These are phyloP conservation scores for Fusarium sambucinum DNA, from an alignment of 2,329 filamentous ascomycete species.

Conservation along the genomic window DNA sequence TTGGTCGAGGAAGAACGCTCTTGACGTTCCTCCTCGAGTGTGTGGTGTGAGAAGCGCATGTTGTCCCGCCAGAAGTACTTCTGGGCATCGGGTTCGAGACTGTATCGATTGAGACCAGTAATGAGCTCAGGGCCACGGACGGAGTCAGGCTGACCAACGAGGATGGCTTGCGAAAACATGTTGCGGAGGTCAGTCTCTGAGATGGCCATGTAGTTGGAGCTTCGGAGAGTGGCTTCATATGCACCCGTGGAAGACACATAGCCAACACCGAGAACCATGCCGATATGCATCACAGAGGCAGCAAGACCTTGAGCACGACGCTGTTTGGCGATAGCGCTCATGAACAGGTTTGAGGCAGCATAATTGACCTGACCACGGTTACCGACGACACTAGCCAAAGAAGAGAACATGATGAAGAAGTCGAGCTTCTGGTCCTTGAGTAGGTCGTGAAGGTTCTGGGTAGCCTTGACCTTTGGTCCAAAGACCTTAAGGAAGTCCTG, in stretches of 20 bases:
- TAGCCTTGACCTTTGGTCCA: conserved; percentile 12
- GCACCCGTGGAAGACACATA: conserved; percentile 49
- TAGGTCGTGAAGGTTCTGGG: conserved; percentile 9
- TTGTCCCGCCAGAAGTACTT: conserved; percentile 15
- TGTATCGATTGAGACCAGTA: conserved; percentile 9
- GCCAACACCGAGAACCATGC: conserved; percentile 56
- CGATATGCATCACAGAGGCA: conserved; percentile 56
- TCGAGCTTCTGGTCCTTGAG: conserved; percentile 5
- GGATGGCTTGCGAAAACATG: conserved; percentile 22
- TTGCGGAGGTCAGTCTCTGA: conserved; percentile 50
- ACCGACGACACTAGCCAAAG: background rate
- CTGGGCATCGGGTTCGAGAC: background rate
- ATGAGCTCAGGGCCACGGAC: background rate
- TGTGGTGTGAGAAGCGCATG: conserved; percentile 1
- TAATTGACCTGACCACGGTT: conserved; percentile 25
- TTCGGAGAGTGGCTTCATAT: background rate
- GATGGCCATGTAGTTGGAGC: conserved; percentile 27
- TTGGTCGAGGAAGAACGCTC: background rate
- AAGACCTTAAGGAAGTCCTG: conserved; percentile 5
- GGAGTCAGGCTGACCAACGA: background rate
- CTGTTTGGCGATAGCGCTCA: conserved; percentile 6
- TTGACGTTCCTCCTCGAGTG: background rate
- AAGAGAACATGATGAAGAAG: conserved; percentile 29
- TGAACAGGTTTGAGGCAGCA: conserved; percentile 17
- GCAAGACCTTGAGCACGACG: conserved; percentile 32